Base-by-base conservation (phyloP, 495 filamentous ascomycete species). In the Hyphodiscus hymeniophilus region DNA sequence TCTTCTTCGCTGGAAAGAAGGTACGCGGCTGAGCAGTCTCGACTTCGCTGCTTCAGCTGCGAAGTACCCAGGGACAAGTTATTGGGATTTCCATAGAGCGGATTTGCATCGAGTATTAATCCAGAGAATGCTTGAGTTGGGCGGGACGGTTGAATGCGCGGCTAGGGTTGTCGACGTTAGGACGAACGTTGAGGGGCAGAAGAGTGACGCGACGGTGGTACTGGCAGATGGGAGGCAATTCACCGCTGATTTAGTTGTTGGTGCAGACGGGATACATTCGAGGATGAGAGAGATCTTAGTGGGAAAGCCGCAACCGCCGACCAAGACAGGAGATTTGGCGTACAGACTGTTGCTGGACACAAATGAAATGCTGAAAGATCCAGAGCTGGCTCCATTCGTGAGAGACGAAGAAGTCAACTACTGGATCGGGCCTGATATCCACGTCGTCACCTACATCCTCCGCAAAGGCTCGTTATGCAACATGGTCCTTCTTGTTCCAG, bases 321-420 rank as follows among this genome's bases (percentile, higher is more conserved):
- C 67, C 0, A 71, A 73, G 21, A 85, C 80, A 0, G 82, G 82
- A 1, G 80, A 85, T 58, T 64, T 86, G n/a, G 81, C 79, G 3
- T 83, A 84, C 52, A 64, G 81, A 20, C 55, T 85, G 5, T 10
- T 28, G 10, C 5, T 28, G 26, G 10, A 28, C 5, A 10, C 26
- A 10, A 10, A 28, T 5, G 26, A 28, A 5, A 28, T 28, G 26
- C 4, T 5, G 10, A 28, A 28, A 10, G 5, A 28, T 10, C 26
- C 26, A 4, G 26, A 28, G 26, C 10, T 28, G 26, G 10, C 4
- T 4, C 4, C 4, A 10, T 28, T 28, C 10, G 10, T 28, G 5
- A 10, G 10, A 10, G 26, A 28, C 26, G 4, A 4, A 10, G 10
- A 4, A 10, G 26, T 28, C 5, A 28, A 28, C 10, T 28, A 5